phyloP scores from a whole-genome alignment of 305 asterid genomes.

The Andrographis paniculata region DNA sequence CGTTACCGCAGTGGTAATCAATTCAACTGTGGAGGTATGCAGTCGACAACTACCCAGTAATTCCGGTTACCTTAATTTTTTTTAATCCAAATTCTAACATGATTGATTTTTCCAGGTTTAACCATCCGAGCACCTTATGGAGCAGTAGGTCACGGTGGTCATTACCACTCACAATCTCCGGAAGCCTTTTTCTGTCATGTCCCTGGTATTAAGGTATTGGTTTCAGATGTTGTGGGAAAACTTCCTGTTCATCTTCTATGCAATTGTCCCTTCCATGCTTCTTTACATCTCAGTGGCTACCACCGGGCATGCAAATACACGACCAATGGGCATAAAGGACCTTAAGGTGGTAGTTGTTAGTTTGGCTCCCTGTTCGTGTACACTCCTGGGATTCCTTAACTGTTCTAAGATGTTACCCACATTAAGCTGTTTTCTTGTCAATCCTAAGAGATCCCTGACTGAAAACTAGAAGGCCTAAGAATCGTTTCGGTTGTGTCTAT shows the following conservation, averaged over 20 bases:
- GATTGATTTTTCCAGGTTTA: slow-evolving; percentile 44
- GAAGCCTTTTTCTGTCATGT: slow-evolving; percentile 99
- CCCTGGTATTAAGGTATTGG: slow-evolving; percentile 83
- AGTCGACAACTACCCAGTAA: background rate
- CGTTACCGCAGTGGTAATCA: slow-evolving; percentile 95
- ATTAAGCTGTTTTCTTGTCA: too few species aligned
- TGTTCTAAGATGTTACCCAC: too few species aligned
- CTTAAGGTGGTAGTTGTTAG: background rate
- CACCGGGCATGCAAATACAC: background rate
- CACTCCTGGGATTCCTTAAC: too few species aligned
- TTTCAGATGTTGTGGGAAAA: background rate
- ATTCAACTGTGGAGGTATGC: slow-evolving; percentile 93
- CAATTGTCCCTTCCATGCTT: background rate
- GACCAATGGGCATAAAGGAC: background rate
- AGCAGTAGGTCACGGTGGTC: slow-evolving; percentile 99
- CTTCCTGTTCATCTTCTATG: background rate
- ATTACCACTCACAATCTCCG: slow-evolving; percentile 97
- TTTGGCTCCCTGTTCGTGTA: background rate
- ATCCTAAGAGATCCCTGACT: too few species aligned
- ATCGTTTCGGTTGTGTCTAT: too few species aligned
- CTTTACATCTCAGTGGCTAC: background rate
- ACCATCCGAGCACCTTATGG: slow-evolving; percentile 97
- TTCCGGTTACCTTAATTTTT: background rate
- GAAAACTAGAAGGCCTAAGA: too few species aligned
- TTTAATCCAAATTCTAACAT: slow-evolving; percentile 11